Evolutionary conservation across 2,329 filamentous ascomycete genomes (phyloP).

Genomic region (Botryotinia calthae): DNA sequence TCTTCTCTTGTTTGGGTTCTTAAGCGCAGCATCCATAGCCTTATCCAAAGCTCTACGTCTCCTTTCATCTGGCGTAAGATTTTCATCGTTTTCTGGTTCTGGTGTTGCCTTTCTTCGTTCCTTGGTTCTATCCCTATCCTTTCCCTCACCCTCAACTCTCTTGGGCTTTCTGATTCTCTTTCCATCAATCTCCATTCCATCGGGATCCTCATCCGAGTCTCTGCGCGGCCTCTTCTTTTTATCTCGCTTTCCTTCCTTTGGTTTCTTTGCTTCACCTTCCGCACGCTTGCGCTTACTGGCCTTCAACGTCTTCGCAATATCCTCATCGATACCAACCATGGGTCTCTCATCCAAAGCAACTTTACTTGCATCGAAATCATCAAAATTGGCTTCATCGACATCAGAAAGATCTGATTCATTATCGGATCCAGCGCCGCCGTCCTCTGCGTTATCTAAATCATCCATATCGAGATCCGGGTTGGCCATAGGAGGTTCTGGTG

Average conservation of each 20-base stretch:
- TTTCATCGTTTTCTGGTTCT: conserved; percentile 71
- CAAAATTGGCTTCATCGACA: conserved; percentile 67
- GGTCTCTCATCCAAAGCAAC: conserved; percentile 62
- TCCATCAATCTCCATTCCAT: conserved; percentile 52
- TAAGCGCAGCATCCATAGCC: conserved; percentile 84
- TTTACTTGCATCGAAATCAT: conserved; percentile 64
- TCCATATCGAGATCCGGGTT: conserved; percentile 37
- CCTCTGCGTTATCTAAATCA: conserved; percentile 29
- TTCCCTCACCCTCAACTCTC: conserved; percentile 40
- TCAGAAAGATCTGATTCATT: conserved; percentile 59
- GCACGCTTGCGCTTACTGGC: conserved; percentile 63
- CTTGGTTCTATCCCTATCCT: conserved; percentile 35
- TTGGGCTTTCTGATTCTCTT: conserved; percentile 47
- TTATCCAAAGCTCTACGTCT: conserved; percentile 80
- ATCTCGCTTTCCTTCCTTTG: conserved; percentile 61
- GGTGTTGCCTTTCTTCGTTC: conserved; percentile 46
- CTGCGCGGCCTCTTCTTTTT: conserved; percentile 64
- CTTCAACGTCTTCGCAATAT: conserved; percentile 61
- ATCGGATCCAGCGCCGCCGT: conserved; percentile 33
- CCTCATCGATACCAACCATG: conserved; percentile 62
- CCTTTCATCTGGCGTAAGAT: conserved; percentile 79
- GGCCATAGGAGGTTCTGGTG: conserved; percentile 27
- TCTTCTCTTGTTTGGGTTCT: conserved; percentile 65
- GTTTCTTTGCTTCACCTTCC: conserved; percentile 68
- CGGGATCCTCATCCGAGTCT: conserved; percentile 46